Evolutionary conservation across 208 protist genomes (phyloP).

Genomic region (Willaertia magna): DNA sequence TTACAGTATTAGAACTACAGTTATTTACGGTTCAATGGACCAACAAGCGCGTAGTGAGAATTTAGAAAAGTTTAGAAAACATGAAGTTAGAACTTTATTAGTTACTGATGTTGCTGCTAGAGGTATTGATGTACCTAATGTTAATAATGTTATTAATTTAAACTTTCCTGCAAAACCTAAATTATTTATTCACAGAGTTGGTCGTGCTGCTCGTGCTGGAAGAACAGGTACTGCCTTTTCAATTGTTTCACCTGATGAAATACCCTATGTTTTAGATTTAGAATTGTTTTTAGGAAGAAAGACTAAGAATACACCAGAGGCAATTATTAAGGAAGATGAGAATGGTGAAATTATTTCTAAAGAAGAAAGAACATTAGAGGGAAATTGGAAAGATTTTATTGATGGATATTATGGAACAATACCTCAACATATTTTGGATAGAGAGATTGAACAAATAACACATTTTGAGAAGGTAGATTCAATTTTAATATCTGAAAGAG

Average conservation of each 20-base stretch:
- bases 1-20: constrained; percentile 50
- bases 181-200: constrained; percentile 91
- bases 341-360: background rate
- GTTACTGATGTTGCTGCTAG: constrained; percentile 98
- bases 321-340: background rate
- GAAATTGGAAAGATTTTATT: background rate
- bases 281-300: background rate
- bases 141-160: constrained; percentile 99
- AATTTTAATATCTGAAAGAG: background rate
- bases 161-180: constrained; percentile 94
- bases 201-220: constrained; percentile 95
- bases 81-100: constrained; percentile 75
- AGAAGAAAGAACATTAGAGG: background rate
- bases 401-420: background rate
- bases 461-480: background rate
- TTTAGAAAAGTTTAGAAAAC: constrained; percentile 74
- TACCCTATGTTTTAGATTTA: constrained; percentile 60
- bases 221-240: constrained; percentile 81
- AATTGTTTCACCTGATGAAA: constrained; percentile 85
- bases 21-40: constrained; percentile 93
- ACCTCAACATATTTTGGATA: background rate
- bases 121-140: constrained; percentile 93
- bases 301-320: background rate
- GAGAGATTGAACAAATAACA: background rate
- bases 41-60: constrained; percentile 84